These are phyloP conservation scores for Elongisporangium anandrum DNA, from an alignment of 352 stramenopile genomes.

Conservation along the genomic window DNA sequence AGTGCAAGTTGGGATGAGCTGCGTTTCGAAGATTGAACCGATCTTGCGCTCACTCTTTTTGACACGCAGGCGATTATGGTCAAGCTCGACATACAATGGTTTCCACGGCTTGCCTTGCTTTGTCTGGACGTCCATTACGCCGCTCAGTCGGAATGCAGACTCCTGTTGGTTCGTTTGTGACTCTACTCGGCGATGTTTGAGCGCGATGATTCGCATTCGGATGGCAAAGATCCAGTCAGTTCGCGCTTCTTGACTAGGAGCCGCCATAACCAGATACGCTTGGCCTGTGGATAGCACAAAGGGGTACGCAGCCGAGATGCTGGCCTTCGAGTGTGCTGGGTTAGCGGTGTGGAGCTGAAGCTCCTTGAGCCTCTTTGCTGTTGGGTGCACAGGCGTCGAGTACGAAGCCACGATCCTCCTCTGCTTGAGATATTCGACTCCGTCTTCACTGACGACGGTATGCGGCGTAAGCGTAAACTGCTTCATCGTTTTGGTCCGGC, in stretches of 20 bases:
- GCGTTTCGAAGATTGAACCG: slow-evolving; percentile 46
- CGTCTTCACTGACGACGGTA: slow-evolving; percentile 55
- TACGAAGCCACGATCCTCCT: slow-evolving; percentile 31
- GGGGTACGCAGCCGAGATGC: slow-evolving; percentile 26
- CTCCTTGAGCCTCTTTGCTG: slow-evolving; percentile 23
- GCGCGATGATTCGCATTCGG: slow-evolving; percentile 52
- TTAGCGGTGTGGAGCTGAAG: background rate
- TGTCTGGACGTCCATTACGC: slow-evolving; percentile 56
- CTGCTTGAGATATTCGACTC: slow-evolving; percentile 43
- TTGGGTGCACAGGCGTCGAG: slow-evolving; percentile 28
- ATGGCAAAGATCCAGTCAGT: slow-evolving; percentile 63
- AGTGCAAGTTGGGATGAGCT: slow-evolving; percentile 42
- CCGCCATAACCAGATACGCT: slow-evolving; percentile 44
- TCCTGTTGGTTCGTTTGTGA: slow-evolving; percentile 29
- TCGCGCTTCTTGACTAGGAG: slow-evolving; percentile 34
- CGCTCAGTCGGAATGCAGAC: slow-evolving; percentile 24
- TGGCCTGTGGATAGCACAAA: slow-evolving; percentile 58
- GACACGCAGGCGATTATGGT: slow-evolving; percentile 62
- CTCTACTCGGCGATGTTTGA: slow-evolving; percentile 39
- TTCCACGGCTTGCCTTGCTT: slow-evolving; percentile 50
- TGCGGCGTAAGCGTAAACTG: slow-evolving; percentile 56
- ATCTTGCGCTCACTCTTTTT: slow-evolving; percentile 57
- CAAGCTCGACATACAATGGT: slow-evolving; percentile 50
- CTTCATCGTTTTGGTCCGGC: slow-evolving; percentile 53
- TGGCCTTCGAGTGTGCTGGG: background rate